These are phyloP conservation scores for Boletus subcaerulescens DNA, from an alignment of 768 basidiomycete genomes.

Conservation along the genomic window DNA sequence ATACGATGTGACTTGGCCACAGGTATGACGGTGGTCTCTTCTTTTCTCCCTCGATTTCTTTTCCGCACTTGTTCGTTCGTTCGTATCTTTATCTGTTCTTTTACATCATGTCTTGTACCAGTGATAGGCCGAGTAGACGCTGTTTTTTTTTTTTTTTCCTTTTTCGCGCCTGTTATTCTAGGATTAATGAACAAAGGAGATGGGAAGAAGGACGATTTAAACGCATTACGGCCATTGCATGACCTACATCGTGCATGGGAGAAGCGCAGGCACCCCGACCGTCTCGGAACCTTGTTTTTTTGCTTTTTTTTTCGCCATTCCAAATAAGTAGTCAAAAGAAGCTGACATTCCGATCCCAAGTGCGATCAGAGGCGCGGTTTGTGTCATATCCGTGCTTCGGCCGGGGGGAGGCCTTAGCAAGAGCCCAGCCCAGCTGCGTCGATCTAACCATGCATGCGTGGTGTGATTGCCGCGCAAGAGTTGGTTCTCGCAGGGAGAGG, in stretches of 20 bases:
- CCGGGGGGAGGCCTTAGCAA: background rate
- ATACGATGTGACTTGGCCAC: conserved; percentile 13
- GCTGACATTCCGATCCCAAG: background rate
- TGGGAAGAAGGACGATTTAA: conserved; percentile 16
- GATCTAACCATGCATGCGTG: conserved; percentile 5
- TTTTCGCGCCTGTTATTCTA: conserved; percentile 17
- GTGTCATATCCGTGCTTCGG: background rate
- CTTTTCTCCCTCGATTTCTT: conserved; percentile 6
- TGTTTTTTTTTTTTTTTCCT: background rate
- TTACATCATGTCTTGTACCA: conserved; percentile 11
- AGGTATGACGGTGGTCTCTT: conserved; percentile 4
- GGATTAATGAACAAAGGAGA: conserved; percentile 23
- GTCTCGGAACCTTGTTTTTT: conserved; percentile 30
- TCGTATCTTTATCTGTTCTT: conserved; percentile 16
- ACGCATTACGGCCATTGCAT: conserved; percentile 21
- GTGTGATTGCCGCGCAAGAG: background rate
- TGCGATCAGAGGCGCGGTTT: background rate
- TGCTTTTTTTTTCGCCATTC: background rate
- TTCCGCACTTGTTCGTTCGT: background rate
- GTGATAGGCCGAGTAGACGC: conserved; percentile 2
- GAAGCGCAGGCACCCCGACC: conserved; percentile 22
- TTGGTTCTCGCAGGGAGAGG: background rate
- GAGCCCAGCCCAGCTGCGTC: background rate
- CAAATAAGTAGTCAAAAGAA: too few relatives aligned
- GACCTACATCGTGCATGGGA: conserved; percentile 12